Evolutionary conservation across 306 rosid species (phyloP).

Genomic region (Cucumis cinereus): DNA sequence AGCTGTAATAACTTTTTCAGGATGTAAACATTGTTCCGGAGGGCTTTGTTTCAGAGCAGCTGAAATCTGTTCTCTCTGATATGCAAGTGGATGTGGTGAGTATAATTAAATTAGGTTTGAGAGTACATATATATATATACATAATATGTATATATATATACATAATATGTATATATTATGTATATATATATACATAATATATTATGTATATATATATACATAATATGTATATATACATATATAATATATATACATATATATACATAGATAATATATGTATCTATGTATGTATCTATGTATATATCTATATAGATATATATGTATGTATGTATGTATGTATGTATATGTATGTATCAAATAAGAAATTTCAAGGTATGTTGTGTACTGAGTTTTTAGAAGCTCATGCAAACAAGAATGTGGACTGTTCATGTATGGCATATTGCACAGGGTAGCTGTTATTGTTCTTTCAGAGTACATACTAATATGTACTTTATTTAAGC

Average conservation of each 20-base stretch:
- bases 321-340: too few relatives aligned
- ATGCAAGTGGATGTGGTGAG: conserved; percentile 92
- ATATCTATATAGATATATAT: too few relatives aligned
- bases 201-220: too few relatives aligned
- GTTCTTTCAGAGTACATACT: background rate
- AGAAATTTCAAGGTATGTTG: conserved; percentile 11
- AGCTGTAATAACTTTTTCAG: conserved; percentile 23
- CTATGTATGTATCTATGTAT: too few relatives aligned
- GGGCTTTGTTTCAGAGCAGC: conserved; percentile 64
- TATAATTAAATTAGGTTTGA: background rate
- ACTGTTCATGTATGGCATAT: background rate
- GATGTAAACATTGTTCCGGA: conserved; percentile 48
- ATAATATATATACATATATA: too few relatives aligned
- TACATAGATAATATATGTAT: too few relatives aligned
- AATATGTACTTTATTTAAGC: background rate
- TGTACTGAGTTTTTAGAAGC: background rate
- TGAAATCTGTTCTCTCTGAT: conserved; percentile 74
- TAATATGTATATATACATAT: too few relatives aligned
- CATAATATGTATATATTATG: too few relatives aligned
- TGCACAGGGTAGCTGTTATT: background rate
- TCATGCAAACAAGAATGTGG: background rate
- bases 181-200: too few relatives aligned
- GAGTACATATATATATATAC: too few relatives aligned
- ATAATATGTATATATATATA: too few relatives aligned
- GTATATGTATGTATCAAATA: too few relatives aligned